A percentile compares a stretch with the other conserved stretches of the same genome.
These are phyloP conservation scores for Starmerella scarabaei DNA, from an alignment of 805 yeast species.

Conservation along the genomic window DNA sequence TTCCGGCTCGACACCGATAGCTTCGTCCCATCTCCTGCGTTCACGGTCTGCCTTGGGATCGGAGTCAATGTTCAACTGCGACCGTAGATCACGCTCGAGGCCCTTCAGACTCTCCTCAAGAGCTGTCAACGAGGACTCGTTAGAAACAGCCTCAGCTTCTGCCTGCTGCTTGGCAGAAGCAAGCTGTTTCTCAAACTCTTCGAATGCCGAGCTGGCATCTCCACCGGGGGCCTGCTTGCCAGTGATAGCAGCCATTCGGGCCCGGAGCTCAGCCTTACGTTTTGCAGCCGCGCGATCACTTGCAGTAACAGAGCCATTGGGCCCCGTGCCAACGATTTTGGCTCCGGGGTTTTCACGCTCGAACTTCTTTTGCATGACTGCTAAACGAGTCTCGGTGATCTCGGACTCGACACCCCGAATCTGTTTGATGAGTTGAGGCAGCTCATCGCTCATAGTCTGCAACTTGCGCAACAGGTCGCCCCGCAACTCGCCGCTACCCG, in stretches of 20 bases:
- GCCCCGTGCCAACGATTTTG: constrained; percentile 69
- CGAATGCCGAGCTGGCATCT: constrained; percentile 32
- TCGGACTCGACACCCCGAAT: constrained; percentile 54
- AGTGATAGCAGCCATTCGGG: constrained; percentile 86
- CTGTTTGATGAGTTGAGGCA: constrained; percentile 55
- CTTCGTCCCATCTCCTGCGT: constrained; percentile 66
- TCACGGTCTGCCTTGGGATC: constrained; percentile 33
- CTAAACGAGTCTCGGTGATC: constrained; percentile 53
- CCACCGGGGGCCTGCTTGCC: constrained; percentile 45
- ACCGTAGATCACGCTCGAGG: constrained; percentile 39
- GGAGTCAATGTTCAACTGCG: constrained; percentile 28
- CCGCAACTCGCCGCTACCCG: constrained; percentile 20
- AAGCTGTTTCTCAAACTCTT: constrained; percentile 42
- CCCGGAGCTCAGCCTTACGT: constrained; percentile 62
- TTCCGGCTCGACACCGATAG: constrained; percentile 58
- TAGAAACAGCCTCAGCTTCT: constrained; percentile 41
- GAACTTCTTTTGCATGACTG: constrained; percentile 43
- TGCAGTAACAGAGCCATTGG: constrained; percentile 76
- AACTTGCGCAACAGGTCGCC: constrained; percentile 45
- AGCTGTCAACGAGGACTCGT: constrained; percentile 51
- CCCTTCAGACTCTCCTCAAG: constrained; percentile 59
- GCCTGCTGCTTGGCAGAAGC: constrained; percentile 40
- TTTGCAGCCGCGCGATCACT: constrained; percentile 67
- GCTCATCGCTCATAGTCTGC: constrained; percentile 50
- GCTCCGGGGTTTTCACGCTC: constrained; percentile 55